Evolutionary conservation across 73 alveolate genomes (phyloP), one percentile per base, ranked within the genome.

Genomic region (Loxodes magnus): DNA sequence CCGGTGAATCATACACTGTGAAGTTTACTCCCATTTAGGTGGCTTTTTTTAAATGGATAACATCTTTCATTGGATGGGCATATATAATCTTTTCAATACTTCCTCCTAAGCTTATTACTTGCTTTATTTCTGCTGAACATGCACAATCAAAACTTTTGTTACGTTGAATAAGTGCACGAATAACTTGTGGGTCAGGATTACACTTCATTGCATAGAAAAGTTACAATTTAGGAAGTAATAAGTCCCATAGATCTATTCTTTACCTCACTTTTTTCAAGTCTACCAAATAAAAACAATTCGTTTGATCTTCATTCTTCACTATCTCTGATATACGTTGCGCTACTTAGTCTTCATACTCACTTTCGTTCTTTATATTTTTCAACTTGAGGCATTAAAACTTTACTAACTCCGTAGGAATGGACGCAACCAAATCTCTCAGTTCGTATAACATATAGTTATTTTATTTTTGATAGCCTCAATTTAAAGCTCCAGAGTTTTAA

Each of bases 201-300:
- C 57, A 25, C 61, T 51, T 51, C 7, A 51, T 31, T 30, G 64
- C 64, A 31, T 51, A 51, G 28, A 25, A 51, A 17, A 38, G 64
- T 25, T 51, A 9, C 7, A 51, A 52, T 30, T 20, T n/a, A 10
- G 64, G 64, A 12, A 51, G 12, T 6, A 30, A 20, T 24, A 7
- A 7, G 33, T 2, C 7, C 61, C 64, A 51, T 12, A 19, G 56
- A n/a, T 51, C n/a, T n/a, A n/a, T n/a, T n/a, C n/a, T n/a, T n/a
- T n/a, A n/a, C n/a, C n/a, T n/a, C n/a, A n/a, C n/a, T n/a, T n/a
- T n/a, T n/a, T n/a, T n/a, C n/a, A n/a, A n/a, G n/a, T n/a, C n/a
- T n/a, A n/a, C n/a, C n/a, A n/a, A n/a, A n/a, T n/a, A n/a, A n/a
- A n/a, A n/a, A n/a, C n/a, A n/a, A n/a, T n/a, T n/a, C n/a, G n/a